phyloP scores from a whole-genome alignment of 2,329 filamentous ascomycete genomes.

The Hysterium pulicare region DNA sequence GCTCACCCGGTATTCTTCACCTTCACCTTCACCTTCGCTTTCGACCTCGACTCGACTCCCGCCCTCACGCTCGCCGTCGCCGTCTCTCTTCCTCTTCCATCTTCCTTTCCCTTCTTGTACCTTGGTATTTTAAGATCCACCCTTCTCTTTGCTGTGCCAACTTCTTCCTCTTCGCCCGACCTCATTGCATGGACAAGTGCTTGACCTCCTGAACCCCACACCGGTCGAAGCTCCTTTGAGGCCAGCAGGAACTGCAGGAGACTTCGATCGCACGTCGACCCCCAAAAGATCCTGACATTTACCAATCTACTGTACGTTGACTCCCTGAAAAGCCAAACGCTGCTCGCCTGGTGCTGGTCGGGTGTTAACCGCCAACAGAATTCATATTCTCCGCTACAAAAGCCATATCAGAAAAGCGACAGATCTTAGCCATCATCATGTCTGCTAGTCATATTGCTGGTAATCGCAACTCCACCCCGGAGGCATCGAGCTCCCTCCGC shows the following conservation, averaged over 20 bases:
- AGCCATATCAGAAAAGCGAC: conserved; percentile 1
- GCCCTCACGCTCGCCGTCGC: too few relatives aligned
- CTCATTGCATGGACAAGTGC: not conserved
- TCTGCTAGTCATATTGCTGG: conserved; percentile 48
- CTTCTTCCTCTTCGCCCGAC: conserved; percentile 3
- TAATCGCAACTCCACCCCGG: conserved; percentile 96
- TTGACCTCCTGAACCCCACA: conserved; percentile 4
- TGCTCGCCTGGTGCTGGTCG: not conserved
- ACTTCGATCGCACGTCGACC: conserved; percentile 34
- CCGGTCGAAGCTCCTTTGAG: conserved; percentile 62
- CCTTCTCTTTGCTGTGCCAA: conserved; percentile 9
- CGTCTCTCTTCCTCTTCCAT: conserved; percentile 6
- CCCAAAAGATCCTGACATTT: conserved; percentile 6
- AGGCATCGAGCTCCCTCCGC: conserved; percentile 79
- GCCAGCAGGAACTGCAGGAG: conserved; percentile 84
- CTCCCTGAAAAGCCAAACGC: too few relatives aligned
- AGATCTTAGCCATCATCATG: conserved; percentile 33
- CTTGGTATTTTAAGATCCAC: conserved; percentile 16
- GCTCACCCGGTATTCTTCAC: not conserved
- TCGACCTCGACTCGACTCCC: too few relatives aligned
- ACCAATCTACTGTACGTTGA: conserved; percentile 15
- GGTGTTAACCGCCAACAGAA: conserved; percentile 9
- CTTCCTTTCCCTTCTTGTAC: conserved; percentile 21
- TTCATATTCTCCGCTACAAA: conserved; percentile 11
- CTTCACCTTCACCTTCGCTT: conserved; percentile 2